Evolutionary conservation across 2,329 filamentous ascomycete species (phyloP).

Genomic region (Pyrenochaeta sp.): DNA sequence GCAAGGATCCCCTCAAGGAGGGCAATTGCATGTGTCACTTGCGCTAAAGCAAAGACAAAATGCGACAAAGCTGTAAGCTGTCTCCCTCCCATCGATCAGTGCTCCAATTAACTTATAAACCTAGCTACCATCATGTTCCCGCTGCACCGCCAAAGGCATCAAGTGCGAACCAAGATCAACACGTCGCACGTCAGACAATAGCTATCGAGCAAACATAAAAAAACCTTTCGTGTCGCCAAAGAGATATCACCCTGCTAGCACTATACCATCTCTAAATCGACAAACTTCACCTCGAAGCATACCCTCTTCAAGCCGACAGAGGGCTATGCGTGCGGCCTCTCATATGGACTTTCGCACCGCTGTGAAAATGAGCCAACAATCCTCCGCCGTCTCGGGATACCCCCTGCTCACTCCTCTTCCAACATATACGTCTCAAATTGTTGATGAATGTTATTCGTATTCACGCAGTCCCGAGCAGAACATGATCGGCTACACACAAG

Average conservation of each 20-base stretch:
- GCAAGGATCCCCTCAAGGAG: slow-evolving; percentile 42
- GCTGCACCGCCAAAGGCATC: slow-evolving; percentile 47
- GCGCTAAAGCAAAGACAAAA: slow-evolving; percentile 51
- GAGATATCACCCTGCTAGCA: slow-evolving; percentile 31
- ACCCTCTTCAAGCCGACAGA: slow-evolving; percentile 26
- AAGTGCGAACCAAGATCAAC: slow-evolving; percentile 48
- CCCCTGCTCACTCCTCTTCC: slow-evolving; percentile 40
- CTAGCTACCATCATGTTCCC: slow-evolving; percentile 48
- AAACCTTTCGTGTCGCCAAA: slow-evolving; percentile 38
- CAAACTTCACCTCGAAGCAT: slow-evolving; percentile 34
- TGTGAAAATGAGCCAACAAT: slow-evolving; percentile 36
- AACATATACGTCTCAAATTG: slow-evolving; percentile 31
- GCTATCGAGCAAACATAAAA: slow-evolving; percentile 36
- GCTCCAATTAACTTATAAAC: background rate
- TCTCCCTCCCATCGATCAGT: no score
- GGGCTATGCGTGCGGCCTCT: slow-evolving; percentile 32
- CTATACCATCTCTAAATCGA: slow-evolving; percentile 26
- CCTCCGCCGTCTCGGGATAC: slow-evolving; percentile 28
- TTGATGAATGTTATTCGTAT: slow-evolving; percentile 37
- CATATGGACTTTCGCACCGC: slow-evolving; percentile 42
- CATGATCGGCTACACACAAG: slow-evolving; percentile 23
- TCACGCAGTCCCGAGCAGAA: slow-evolving; percentile 34
- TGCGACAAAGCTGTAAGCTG: slow-evolving; percentile 47
- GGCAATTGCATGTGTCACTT: slow-evolving; percentile 51
- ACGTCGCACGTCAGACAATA: slow-evolving; percentile 47